Conservation (phyloP, 1,139 yeast species). For the Meyerozyma carpophila region DNA sequence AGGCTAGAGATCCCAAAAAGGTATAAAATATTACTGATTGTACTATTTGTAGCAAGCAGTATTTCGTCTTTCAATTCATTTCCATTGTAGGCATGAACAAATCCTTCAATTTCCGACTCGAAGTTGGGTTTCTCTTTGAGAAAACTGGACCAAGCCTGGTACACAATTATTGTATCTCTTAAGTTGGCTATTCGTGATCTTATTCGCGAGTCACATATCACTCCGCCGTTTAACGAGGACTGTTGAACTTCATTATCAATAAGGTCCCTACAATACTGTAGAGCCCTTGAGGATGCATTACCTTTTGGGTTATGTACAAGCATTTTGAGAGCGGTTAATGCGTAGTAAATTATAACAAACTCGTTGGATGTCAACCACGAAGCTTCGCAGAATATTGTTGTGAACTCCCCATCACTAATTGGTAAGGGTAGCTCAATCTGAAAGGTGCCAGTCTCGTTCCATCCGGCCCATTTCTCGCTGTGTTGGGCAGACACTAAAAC, state of each 20-base stretch:
- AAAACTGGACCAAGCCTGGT: background rate
- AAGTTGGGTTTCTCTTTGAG: background rate
- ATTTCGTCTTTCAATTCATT: background rate
- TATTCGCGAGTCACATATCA: background rate
- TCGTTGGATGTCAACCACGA: slow-evolving; percentile 8
- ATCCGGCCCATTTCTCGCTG: slow-evolving; percentile 5
- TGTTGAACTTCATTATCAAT: background rate
- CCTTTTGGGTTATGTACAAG: background rate
- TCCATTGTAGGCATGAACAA: background rate
- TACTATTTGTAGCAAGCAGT: background rate
- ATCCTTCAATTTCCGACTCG: background rate
- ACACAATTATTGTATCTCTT: slow-evolving; percentile 1
- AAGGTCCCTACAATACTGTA: background rate
- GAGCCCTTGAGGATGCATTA: background rate
- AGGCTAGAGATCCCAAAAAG: background rate
- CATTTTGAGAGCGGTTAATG: slow-evolving; percentile 6
- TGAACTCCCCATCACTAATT: background rate
- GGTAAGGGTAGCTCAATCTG: background rate
- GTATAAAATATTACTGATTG: background rate
- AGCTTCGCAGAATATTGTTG: background rate
- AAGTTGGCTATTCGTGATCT: background rate
- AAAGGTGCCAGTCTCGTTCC: slow-evolving; percentile 9
- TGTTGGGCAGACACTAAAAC: slow-evolving; percentile 7
- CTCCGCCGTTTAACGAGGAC: background rate
- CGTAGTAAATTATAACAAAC: slow-evolving; percentile 7